These are phyloP conservation scores for Diutina neorugosa DNA, from an alignment of 1,139 yeast genomes.

Conservation along the genomic window DNA sequence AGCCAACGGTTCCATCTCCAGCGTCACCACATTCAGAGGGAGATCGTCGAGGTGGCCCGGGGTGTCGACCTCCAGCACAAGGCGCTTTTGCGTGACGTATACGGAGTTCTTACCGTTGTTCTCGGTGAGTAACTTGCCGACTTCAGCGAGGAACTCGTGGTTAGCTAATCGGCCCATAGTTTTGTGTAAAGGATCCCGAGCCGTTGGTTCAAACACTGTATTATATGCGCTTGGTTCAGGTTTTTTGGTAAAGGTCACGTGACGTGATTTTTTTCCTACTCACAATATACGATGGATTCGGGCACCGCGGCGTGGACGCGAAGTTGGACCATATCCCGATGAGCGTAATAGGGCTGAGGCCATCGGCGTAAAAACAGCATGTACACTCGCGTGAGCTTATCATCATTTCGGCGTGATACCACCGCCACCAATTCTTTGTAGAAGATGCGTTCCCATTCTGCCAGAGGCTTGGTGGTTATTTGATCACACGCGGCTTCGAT, in stretches of 20 bases:
- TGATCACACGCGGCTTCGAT: background rate
- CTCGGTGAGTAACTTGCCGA: slow-evolving; percentile 15
- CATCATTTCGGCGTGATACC: background rate
- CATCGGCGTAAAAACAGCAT: background rate
- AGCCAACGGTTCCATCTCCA: slow-evolving; percentile 7
- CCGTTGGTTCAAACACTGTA: background rate
- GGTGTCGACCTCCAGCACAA: slow-evolving; percentile 17
- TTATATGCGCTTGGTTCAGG: background rate
- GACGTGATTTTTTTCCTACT: background rate
- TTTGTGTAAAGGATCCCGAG: background rate
- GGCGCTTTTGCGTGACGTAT: slow-evolving; percentile 32
- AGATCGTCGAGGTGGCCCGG: slow-evolving; percentile 17
- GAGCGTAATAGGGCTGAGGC: background rate
- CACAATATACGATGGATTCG: background rate
- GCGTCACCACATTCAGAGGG: slow-evolving; percentile 22
- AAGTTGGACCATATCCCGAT: background rate
- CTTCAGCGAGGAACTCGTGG: slow-evolving; percentile 23
- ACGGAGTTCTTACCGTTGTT: slow-evolving; percentile 31
- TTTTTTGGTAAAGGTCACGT: background rate
- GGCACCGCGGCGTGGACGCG: background rate
- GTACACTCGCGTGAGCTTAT: background rate
- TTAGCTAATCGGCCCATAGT: slow-evolving; percentile 28
- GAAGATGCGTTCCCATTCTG: background rate
- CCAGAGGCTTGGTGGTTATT: background rate
- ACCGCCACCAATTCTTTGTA: background rate